Base-by-base conservation (phyloP, 208 protist species). In the Kentomonas sorsogonicus region DNA sequence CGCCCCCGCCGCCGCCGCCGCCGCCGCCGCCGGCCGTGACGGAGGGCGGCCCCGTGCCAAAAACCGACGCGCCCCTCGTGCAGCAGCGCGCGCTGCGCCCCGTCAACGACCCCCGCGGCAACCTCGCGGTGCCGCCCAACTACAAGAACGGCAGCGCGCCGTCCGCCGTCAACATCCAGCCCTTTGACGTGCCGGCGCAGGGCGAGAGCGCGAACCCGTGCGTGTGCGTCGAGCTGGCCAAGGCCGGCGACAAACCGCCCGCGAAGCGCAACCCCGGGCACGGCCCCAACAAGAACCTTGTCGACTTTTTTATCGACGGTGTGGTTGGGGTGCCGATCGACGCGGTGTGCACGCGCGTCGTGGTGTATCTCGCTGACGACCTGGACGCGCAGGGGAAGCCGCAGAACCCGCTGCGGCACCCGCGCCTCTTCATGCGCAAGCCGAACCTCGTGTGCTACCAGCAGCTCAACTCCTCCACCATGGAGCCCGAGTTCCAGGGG, bases 331-430 rank as follows among this genome's bases (percentile, higher is more conserved):
- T 87, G 9, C 85, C 85, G 25, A 40, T 87, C n/a, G 63, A 84
- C 51, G 54, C 73, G 10, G 44, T 65, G 9, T 85, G 68, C 56
- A 67, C 72, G 26, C 80, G 85, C 11, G 50, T 83, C 29, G 30
- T 89, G 6, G 68, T 92, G 25, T 92, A 87, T 59, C 16, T 89
- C 20, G 53, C 69, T 2, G 57, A 88, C 30, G 65, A 67, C 27
- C 23, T 81, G 5, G 70, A 85, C 57, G 56, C 53, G 2, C 16
- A 46, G 16, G 66, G 64, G 10, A 31, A 55, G 18, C 16, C 60
- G 2, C 22, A 67, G 26, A 75, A 81, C 60, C 50, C 70, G 0
- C 54, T 74, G 10, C 39, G 62, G 54, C 53, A 72, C 48, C 65
- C 77, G 6, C 48, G 50, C n/a, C 22, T 74, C 25, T 87, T 89